phyloP scores from a whole-genome alignment of 495 filamentous ascomycete genomes.

The Neurospora intermedia region DNA sequence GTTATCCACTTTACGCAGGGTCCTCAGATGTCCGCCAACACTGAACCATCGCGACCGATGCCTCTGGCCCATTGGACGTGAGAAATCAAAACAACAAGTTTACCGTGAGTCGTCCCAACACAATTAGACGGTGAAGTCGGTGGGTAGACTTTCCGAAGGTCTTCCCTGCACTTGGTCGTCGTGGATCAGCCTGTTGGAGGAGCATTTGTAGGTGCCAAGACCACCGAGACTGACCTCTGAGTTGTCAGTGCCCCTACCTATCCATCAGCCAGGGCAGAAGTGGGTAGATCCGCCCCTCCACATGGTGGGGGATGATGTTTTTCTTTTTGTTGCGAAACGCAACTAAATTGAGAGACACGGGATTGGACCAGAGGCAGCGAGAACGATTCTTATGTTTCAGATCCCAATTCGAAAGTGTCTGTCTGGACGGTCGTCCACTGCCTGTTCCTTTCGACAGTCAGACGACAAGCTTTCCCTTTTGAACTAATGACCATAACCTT shows the following conservation, averaged over 20 bases:
- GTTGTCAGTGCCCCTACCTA: constrained; percentile 7
- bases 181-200: neutral
- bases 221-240: constrained; percentile 5
- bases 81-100: neutral
- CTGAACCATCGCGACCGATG: neutral
- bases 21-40: neutral
- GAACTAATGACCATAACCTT: neutral
- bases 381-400: neutral
- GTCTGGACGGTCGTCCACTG: neutral
- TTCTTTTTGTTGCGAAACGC: constrained; percentile 4
- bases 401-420: neutral
- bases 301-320: constrained; percentile 6
- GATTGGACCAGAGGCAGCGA: neutral
- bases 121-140: neutral
- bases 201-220: constrained; percentile 1
- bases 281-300: constrained; percentile 10
- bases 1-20: neutral
- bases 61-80: neutral
- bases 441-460: neutral
- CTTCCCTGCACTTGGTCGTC: neutral
- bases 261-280: constrained; percentile 6
- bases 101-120: neutral
- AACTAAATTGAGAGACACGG: neutral
- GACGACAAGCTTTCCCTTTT: neutral
- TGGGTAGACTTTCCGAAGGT: neutral